These are phyloP conservation scores for Thalassiosira livingstoniorum DNA, from an alignment of 352 stramenopile species.

Conservation along the genomic window DNA sequence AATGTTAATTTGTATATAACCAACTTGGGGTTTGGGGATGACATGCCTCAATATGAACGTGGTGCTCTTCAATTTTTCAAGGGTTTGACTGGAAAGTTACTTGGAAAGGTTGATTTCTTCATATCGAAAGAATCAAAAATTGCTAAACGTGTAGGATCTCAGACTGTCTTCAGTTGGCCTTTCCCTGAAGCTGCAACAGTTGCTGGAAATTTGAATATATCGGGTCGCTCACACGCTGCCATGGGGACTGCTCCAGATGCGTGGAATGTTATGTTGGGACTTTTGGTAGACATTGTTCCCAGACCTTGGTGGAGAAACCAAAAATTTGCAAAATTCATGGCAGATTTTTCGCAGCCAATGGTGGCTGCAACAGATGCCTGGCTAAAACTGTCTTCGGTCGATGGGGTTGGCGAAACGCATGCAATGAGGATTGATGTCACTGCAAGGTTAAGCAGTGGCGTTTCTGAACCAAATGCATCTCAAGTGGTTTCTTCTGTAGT, in stretches of 20 bases:
- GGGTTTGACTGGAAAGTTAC: slow-evolving; percentile 56
- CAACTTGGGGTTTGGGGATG: slow-evolving; percentile 76
- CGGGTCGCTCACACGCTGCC: slow-evolving; percentile 57
- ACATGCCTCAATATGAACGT: slow-evolving; percentile 64
- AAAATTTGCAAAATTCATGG: slow-evolving; percentile 72
- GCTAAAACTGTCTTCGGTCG: slow-evolving; percentile 37
- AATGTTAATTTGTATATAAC: slow-evolving; percentile 80
- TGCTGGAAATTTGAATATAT: slow-evolving; percentile 42
- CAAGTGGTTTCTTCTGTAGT: slow-evolving; percentile 49
- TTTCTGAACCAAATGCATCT: not conserved
- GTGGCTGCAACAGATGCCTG: slow-evolving; percentile 61
- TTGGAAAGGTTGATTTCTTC: slow-evolving; percentile 74
- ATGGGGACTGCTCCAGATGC: slow-evolving; percentile 79
- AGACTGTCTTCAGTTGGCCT: slow-evolving; percentile 75
- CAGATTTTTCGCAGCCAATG: slow-evolving; percentile 77
- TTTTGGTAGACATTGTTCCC: slow-evolving; percentile 71
- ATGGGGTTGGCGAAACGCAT: slow-evolving; percentile 70
- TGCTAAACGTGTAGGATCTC: slow-evolving; percentile 50
- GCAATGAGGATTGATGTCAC: slow-evolving; percentile 79
- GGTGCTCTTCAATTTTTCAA: slow-evolving; percentile 54
- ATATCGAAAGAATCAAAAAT: slow-evolving; percentile 33
- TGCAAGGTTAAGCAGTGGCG: not conserved
- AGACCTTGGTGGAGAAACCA: slow-evolving; percentile 61
- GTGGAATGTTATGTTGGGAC: slow-evolving; percentile 75
- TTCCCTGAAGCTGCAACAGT: slow-evolving; percentile 80